phyloP scores from a whole-genome alignment of 768 basidiomycete species.

The Termitomyces sp. region DNA sequence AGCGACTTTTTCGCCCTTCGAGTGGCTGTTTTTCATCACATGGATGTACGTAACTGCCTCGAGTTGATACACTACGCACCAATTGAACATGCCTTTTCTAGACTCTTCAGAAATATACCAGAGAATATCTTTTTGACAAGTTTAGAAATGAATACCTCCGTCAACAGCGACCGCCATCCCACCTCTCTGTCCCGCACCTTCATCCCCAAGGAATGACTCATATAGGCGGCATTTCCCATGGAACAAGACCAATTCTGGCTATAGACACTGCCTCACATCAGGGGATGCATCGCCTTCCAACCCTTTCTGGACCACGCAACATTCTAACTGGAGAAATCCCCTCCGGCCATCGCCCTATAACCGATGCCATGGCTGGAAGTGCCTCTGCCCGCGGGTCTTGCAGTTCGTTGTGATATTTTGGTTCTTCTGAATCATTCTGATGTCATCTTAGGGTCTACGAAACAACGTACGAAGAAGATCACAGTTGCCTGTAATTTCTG shows the following conservation, averaged over 20 bases:
- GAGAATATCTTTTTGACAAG: constrained; percentile 77
- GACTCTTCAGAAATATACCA: constrained; percentile 83
- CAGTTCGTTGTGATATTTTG: constrained; percentile 31
- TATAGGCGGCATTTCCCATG: constrained; percentile 38
- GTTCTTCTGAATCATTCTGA: constrained; percentile 1
- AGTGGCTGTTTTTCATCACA: constrained; percentile 78
- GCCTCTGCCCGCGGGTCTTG: constrained; percentile 27
- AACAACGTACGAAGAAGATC: constrained; percentile 77
- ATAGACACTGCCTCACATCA: constrained; percentile 56
- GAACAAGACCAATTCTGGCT: constrained; percentile 51
- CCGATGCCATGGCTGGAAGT: constrained; percentile 32
- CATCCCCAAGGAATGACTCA: constrained; percentile 30
- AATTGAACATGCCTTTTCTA: constrained; percentile 23
- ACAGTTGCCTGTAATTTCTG: constrained; percentile 90
- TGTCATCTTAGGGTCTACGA: constrained; percentile 42
- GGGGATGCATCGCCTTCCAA: constrained; percentile 35
- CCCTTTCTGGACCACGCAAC: constrained; percentile 42
- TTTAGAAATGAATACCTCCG: constrained; percentile 56
- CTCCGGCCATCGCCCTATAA: constrained; percentile 33
- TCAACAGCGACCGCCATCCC: constrained; percentile 41
- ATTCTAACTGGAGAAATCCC: constrained; percentile 40
- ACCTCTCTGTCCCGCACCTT: constrained; percentile 40
- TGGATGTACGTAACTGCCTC: constrained; percentile 57
- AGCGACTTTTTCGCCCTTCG: constrained; percentile 78
- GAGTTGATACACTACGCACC: constrained; percentile 12